These are phyloP conservation scores for Fusarium citri DNA, from an alignment of 2,329 filamentous ascomycete species.

Conservation along the genomic window DNA sequence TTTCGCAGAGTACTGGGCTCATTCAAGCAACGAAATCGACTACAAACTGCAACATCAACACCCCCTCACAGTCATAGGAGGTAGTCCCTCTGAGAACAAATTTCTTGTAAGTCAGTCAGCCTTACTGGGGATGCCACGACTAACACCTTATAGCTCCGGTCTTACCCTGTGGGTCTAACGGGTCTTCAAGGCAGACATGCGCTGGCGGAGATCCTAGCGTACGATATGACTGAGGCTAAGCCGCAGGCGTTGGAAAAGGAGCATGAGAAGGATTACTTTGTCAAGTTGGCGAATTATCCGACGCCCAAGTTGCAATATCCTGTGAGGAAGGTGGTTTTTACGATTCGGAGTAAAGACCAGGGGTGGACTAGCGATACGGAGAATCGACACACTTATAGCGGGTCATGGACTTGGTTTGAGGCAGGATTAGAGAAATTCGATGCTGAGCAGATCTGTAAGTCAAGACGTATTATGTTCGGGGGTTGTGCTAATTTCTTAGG, in stretches of 20 bases:
- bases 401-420: slow-evolving; percentile 73
- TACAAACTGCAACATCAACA: slow-evolving; percentile 39
- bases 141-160: slow-evolving; percentile 50
- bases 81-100: slow-evolving; percentile 45
- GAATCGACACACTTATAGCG: slow-evolving; percentile 55
- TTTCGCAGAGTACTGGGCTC: slow-evolving; percentile 72
- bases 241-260: slow-evolving; percentile 46
- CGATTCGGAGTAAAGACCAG: slow-evolving; percentile 67
- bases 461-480: rapidly evolving
- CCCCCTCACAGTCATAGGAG: slow-evolving; percentile 42
- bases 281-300: slow-evolving; percentile 53
- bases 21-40: slow-evolving; percentile 54
- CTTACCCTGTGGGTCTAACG: slow-evolving; percentile 54
- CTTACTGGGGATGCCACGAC: background rate
- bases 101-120: slow-evolving; percentile 49
- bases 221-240: slow-evolving; percentile 46
- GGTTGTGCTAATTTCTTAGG: slow-evolving; percentile 35
- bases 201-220: slow-evolving; percentile 46
- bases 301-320: slow-evolving; percentile 59
- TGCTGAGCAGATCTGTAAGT: slow-evolving; percentile 49
- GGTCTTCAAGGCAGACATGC: slow-evolving; percentile 43
- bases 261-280: slow-evolving; percentile 48
- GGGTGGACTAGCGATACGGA: slow-evolving; percentile 60
- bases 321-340: slow-evolving; percentile 71
- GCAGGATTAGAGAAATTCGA: slow-evolving; percentile 69